Evolutionary conservation across 2,329 filamentous ascomycete species (phyloP), one percentile per base, ranked within the genome.

Genomic region (Aspergillus floridensis): DNA sequence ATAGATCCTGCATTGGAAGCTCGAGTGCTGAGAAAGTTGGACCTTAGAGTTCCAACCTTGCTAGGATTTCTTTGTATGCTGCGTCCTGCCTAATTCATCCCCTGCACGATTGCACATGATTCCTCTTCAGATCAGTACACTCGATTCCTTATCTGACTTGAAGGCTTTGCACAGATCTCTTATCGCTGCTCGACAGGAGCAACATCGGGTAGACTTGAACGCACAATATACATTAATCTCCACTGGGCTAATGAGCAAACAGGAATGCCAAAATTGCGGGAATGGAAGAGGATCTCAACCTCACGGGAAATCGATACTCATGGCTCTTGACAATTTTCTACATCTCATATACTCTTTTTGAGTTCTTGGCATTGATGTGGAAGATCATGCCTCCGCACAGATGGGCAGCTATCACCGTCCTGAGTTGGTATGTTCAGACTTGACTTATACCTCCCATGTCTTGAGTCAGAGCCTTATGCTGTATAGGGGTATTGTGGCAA

Each of bases 251-350:
- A 63, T 47, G 1, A 5, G 5, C 5, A 55, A 24, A 57, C 50
- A 80, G 81, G 55, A 84, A 84, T 76, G 82, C 82, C 1, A 75
- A 77, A 62, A 82, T 83, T 49, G 81, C 82, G 1, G 82, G 82
- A 41, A 83, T 85, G 81, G 63, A 75, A 54, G 69, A 79, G 49
- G 80, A 82, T 29, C 76, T 86, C 16, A 58, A 78, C 10, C 72
- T 86, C 19, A 66, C 70, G n/a, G 76, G 77, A 12, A 71, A 77
- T n/a, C 69, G 73, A 26, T 84, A 84, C 64, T 68, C 79, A 11
- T 81, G 80, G 77, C 77, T 84, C 7, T 68, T 82, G 35, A 84
- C 80, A 0, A 79, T 83, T 38, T 84, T 84, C 67, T 82, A 83
- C 65, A 81, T 82, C 46, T 72, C 78, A 2, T 82, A 81, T 64